Evolutionary conservation across 768 basidiomycete species (phyloP), one percentile per base, ranked within the genome.

Genomic region (Trametes meyenii): DNA sequence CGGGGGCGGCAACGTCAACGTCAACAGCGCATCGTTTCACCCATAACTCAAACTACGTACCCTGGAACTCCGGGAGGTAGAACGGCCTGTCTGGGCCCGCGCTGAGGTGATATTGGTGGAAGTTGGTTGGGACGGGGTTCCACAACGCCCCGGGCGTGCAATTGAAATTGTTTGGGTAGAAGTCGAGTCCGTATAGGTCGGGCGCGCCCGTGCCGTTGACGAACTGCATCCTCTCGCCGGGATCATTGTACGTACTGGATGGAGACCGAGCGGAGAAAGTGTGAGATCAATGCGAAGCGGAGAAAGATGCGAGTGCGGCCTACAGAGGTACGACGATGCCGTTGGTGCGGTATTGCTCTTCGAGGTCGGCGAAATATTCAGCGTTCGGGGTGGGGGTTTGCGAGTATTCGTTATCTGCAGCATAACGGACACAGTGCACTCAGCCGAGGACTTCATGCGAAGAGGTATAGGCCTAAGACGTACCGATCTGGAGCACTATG

Each of bases 81-180:
- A 78, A 85, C 7, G 90, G 83, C 66, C 90, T 83, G 49, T 61
- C 61, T 7, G 80, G 79, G 60, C 79, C 76, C 65, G 66, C 69
- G 67, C 73, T 61, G 58, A 74, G 42, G 68, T 92, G 92, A 66
- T 91, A 92, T 16, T 75, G 70, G 58, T 86, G 80, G 67, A 90
- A 92, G 61, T 81, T 83, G 1, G 83, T 82, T 0, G 77, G 76
- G 23, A 93, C 82, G 4, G 82, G 81, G 14, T 70, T 81, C 92
- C 92, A 94, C 0, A 61, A 67, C 1, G 77, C 75, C 2, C 91
- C 89, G 62, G 87, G 80, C 0, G 89, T 89, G 70, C 92, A 94
- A 67, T 94, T 91, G 68, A 91, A 93, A 1, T 81, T 77, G 77
- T 92, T 89, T 1, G 90, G 89, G 63, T 92, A 92, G 0, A 83